phyloP scores from a whole-genome alignment of 2,329 filamentous ascomycete genomes.

The Aspergillus sp. region DNA sequence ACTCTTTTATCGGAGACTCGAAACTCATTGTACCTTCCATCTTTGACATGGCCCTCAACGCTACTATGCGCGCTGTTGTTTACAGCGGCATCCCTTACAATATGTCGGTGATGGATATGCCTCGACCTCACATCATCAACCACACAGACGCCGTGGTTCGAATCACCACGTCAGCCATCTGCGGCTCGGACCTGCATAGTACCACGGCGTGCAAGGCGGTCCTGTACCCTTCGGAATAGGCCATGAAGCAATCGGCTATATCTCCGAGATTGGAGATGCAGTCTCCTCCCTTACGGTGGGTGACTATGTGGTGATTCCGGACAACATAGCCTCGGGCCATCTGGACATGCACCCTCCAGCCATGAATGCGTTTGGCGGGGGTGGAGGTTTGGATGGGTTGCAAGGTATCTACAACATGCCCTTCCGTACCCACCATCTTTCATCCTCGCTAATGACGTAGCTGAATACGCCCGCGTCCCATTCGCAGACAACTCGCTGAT shows the following conservation, averaged over 20 bases:
- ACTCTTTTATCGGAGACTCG: no score
- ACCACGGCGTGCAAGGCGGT: slow-evolving; percentile 26
- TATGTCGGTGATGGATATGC: slow-evolving; percentile 20
- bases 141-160: slow-evolving; percentile 34
- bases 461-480: slow-evolving; percentile 17
- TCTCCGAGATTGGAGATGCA: slow-evolving; percentile 17
- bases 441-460: slow-evolving; percentile 5
- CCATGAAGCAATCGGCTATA: slow-evolving; percentile 23
- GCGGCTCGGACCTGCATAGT: slow-evolving; percentile 35
- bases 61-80: slow-evolving; percentile 25
- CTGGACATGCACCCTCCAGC: neutral
- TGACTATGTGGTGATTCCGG: slow-evolving; percentile 14
- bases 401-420: slow-evolving; percentile 10
- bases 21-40: no score
- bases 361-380: neutral
- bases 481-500: slow-evolving; percentile 11
- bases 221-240: slow-evolving; percentile 23
- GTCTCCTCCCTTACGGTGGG: slow-evolving; percentile 15
- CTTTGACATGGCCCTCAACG: no score
- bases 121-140: slow-evolving; percentile 16
- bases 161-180: slow-evolving; percentile 34
- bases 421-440: neutral
- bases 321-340: neutral
- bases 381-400: slow-evolving; percentile 5
- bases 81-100: slow-evolving; percentile 26